Evolutionary conservation across 768 basidiomycete species (phyloP).

Genomic region (Coprinopsis strossmayeri): DNA sequence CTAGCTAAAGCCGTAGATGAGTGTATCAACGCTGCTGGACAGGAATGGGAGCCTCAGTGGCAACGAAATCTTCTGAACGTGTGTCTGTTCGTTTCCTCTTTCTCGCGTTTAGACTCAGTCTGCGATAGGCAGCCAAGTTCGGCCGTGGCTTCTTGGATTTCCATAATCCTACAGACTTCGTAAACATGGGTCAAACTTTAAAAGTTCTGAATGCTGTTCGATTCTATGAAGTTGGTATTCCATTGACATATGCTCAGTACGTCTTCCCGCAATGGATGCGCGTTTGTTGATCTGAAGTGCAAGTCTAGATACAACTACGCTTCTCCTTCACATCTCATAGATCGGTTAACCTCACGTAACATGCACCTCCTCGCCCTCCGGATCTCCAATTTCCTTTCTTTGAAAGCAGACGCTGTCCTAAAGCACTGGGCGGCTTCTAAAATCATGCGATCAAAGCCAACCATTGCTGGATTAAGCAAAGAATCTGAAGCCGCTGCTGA

Average conservation of each 20-base stretch:
- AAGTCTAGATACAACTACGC: slow-evolving; percentile 66
- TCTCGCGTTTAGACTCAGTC: too few relatives aligned
- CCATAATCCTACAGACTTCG: slow-evolving; percentile 87
- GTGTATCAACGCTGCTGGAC: slow-evolving; percentile 89
- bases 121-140: slow-evolving; percentile 84
- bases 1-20: slow-evolving; percentile 83
- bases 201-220: slow-evolving; percentile 93
- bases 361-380: slow-evolving; percentile 89
- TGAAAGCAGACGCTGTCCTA: slow-evolving; percentile 82
- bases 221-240: slow-evolving; percentile 88
- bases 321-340: slow-evolving; percentile 75
- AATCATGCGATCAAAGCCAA: slow-evolving; percentile 66
- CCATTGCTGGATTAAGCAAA: slow-evolving; percentile 38
- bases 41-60: slow-evolving; percentile 89
- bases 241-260: slow-evolving; percentile 87
- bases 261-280: slow-evolving; percentile 20
- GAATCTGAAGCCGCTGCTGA: slow-evolving; percentile 61
- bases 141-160: slow-evolving; percentile 91
- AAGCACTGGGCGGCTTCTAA: slow-evolving; percentile 97
- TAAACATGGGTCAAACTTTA: slow-evolving; percentile 86
- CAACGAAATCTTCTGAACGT: slow-evolving; percentile 84
- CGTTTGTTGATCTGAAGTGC: slow-evolving; percentile 1
- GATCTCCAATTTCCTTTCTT: slow-evolving; percentile 74
- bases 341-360: slow-evolving; percentile 79
- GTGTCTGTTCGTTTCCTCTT: too few relatives aligned